Percentiles rank a stretch among this genome's conserved stretches.
Evolutionary conservation across 2,329 filamentous ascomycete species (phyloP).

Genomic region (Taxawa tesnikishii): DNA sequence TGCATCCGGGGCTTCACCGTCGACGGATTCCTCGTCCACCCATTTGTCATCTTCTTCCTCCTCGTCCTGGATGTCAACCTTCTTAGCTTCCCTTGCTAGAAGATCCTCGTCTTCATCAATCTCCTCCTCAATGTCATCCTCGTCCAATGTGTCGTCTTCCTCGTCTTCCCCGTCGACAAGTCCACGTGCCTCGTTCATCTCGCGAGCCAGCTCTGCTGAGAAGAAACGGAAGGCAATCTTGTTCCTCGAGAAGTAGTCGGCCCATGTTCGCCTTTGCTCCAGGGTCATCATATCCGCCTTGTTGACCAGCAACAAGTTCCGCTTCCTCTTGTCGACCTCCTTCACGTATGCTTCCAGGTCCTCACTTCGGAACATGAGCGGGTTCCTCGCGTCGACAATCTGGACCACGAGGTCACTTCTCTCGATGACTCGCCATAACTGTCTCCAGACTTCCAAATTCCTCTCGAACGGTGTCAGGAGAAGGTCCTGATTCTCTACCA

Average conservation of each 20-base stretch:
- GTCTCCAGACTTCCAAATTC: conserved; percentile 95
- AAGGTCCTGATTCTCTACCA: conserved; percentile 87
- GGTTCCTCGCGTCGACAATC: conserved; percentile 95
- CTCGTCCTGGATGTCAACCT: conserved; percentile 31
- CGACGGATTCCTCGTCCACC: conserved; percentile 26
- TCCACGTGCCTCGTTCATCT: conserved; percentile 64
- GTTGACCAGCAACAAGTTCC: conserved; percentile 88
- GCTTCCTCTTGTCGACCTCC: conserved; percentile 75
- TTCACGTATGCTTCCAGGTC: conserved; percentile 92
- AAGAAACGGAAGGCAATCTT: conserved; percentile 92
- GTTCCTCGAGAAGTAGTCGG: conserved; percentile 67
- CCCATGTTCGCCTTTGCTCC: conserved; percentile 73
- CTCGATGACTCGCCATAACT: conserved; percentile 96
- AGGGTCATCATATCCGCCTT: conserved; percentile 98
- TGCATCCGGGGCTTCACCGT: conserved; percentile 10
- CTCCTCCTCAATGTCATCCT: conserved; percentile 18
- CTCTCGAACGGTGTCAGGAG: conserved; percentile 97
- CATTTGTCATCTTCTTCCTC: conserved; percentile 26
- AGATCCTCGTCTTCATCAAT: conserved; percentile 32
- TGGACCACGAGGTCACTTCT: conserved; percentile 90
- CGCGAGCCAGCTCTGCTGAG: conserved; percentile 83
- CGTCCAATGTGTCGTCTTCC: conserved; percentile 40
- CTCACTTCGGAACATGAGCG: conserved; percentile 83
- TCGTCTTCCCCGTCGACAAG: conserved; percentile 41
- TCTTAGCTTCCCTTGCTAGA: conserved; percentile 25